Evolutionary conservation across 768 basidiomycete genomes (phyloP), one percentile per base, ranked within the genome.

Genomic region (Podaxis rugospora): DNA sequence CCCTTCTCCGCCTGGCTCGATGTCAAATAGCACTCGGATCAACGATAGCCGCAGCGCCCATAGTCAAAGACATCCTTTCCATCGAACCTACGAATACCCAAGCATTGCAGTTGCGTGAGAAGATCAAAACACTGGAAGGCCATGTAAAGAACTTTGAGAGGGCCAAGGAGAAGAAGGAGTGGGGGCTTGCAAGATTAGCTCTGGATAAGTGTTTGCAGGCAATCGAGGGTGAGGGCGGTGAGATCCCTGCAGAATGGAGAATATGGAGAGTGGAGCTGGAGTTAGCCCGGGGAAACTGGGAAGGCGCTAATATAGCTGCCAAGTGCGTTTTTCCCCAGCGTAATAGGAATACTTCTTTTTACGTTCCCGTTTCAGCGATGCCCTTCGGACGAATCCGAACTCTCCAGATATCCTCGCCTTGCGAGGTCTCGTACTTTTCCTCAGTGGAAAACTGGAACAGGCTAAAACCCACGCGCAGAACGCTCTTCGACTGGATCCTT

Each of bases 1-100:
- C 92, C 9, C 82, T 95, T 51, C 76, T 92, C 37, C 89, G 93
- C 2, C 83, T 93, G 4, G 92, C 90, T 0, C 83, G 89, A 54
- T 95, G 93, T 72, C 93, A 95, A 63, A 78, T 93, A 14, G 90
- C 91, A 0, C 79, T 92, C 5, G 93, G 91, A 2, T 81, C 83
- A 1, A 78, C 88, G 0, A 80, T 81, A 1, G 83, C 85, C 11
- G 89, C 92, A 1, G 76, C 85, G 13, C 85, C 86, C 6, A 84
- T 87, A 0, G 76, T 93, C 51, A 81, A 86, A n/a, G 70, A 77
- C 9, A 82, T 85, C 16, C 75, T 91, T 28, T 66, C 80, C 3
- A 59, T 89, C 53, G 91, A 93, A 58, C 83, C 89, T 0, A 73
- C 71, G 35, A 92, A 92, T 64, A 63, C 79, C 1, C 74, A 79